Conservation (phyloP, 306 rosid genomes). For the Cicer cuneatum region DNA sequence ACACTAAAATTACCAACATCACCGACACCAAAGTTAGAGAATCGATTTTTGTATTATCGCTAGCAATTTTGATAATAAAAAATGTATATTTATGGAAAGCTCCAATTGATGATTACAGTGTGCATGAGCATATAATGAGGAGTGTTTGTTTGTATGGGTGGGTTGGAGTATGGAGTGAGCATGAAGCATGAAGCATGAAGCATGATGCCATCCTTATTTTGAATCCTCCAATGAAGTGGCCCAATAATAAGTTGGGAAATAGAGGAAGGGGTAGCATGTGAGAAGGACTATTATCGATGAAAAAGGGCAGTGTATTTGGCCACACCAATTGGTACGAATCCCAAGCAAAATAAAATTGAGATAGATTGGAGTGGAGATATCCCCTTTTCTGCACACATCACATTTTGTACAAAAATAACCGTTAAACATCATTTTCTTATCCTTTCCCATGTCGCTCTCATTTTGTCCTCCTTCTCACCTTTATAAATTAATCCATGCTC, state of each 20-base stretch:
- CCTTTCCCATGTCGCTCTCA: slow-evolving; percentile 41
- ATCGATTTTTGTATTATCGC: too few species aligned
- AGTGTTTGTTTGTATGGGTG: slow-evolving; percentile 29
- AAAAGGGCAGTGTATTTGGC: slow-evolving; percentile 57
- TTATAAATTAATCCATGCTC: slow-evolving; percentile 39
- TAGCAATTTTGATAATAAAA: too few species aligned
- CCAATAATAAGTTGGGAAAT: slow-evolving; percentile 38
- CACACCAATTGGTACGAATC: slow-evolving; percentile 53
- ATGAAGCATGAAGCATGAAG: slow-evolving; percentile 40
- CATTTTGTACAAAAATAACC: slow-evolving; percentile 44
- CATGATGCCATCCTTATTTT: slow-evolving; percentile 49
- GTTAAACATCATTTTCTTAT: slow-evolving; percentile 56
- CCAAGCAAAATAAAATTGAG: slow-evolving; percentile 46
- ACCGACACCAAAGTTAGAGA: too few species aligned
- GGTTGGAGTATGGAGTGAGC: slow-evolving; percentile 37
- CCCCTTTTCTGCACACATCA: slow-evolving; percentile 3
- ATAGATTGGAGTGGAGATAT: slow-evolving; percentile 23
- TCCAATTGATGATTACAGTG: slow-evolving; percentile 44
- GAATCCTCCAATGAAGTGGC: slow-evolving; percentile 54
- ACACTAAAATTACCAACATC: too few species aligned
- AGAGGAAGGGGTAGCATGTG: slow-evolving; percentile 57
- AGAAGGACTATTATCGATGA: slow-evolving; percentile 50
- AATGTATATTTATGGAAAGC: slow-evolving; percentile 29
- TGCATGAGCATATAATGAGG: too few species aligned
- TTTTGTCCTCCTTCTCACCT: slow-evolving; percentile 45